Conservation (phyloP, 768 basidiomycete genomes). For the Chalciporus sphaerocephalus region DNA sequence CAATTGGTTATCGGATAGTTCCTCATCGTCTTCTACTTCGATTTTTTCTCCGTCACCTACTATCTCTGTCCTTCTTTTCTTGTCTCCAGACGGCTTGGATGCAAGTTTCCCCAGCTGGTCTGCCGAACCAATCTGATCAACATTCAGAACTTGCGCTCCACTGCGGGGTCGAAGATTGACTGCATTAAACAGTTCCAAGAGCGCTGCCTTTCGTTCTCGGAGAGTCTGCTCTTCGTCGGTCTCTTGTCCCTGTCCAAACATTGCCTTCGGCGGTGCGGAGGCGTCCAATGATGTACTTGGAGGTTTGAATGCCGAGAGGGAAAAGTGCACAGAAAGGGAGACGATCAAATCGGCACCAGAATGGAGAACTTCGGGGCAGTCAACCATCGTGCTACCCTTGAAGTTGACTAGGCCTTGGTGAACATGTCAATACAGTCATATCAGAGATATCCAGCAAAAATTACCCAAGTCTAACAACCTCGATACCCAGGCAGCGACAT, state of each 20-base stretch:
- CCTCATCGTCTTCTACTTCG: constrained; percentile 80
- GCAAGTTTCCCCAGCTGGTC: constrained; percentile 38
- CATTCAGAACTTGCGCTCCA: constrained; percentile 34
- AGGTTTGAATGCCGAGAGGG: constrained; percentile 61
- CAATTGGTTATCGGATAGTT: constrained; percentile 75
- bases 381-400: constrained; percentile 65
- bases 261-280: constrained; percentile 25
- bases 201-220: constrained; percentile 72
- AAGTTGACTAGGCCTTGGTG: constrained; percentile 60
- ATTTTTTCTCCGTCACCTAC: constrained; percentile 79
- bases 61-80: constrained; percentile 56
- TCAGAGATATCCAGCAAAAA: background rate
- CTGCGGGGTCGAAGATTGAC: constrained; percentile 64
- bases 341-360: constrained; percentile 78
- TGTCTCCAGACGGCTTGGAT: constrained; percentile 34
- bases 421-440: constrained; percentile 2
- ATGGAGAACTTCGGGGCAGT: constrained; percentile 66
- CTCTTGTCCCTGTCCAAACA: constrained; percentile 77
- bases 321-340: constrained; percentile 68
- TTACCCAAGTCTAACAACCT: constrained; percentile 68
- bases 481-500: constrained; percentile 68
- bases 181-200: constrained; percentile 68
- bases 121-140: constrained; percentile 27
- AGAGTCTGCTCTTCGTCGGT: constrained; percentile 75
- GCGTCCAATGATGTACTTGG: constrained; percentile 33